Base-by-base conservation (phyloP, 1,284 basidiomycete species). In the Earliella scabrosa region DNA sequence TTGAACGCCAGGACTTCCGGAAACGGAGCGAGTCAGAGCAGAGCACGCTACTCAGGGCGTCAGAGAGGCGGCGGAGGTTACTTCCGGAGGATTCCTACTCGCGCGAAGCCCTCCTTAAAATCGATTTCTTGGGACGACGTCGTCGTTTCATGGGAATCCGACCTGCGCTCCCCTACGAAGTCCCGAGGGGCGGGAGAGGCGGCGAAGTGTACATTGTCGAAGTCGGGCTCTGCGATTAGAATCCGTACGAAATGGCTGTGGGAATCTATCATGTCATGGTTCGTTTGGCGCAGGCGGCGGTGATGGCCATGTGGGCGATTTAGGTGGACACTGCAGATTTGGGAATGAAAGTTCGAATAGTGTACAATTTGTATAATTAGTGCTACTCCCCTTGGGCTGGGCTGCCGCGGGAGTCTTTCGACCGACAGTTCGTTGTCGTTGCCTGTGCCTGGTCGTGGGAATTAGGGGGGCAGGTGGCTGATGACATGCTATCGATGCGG, bases 81-180 rank as follows among this genome's bases (percentile, higher is more conserved):
- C 27, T 45, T 34, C 44, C 44, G 5, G 39, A 43, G 16, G 41
- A 26, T 18, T 31, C 39, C 32, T 4, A 9, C 24, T 45, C 26
- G 18, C 23, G 45, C 24, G 54, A 57, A 36, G 55, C 50, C 14
- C 36, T 60, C n/a, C 59, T 54, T n/a, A 54, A 54, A 38, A 52
- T 66, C 27, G 65, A 66, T 48, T 60, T 54, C 41, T 56, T 66
- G 11, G 35, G 52, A 35, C 48, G 54, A 27, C 8, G 50, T n/a
- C 49, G 57, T 11, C 31, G 50, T 11, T 65, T 65, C 52, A 27
- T 54, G 1, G 63, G 61, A 3, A 52, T 65, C n/a, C 51, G 57
- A 14, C 40, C 46, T 4, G 58, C 58, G 13, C 6, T 29, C 23
- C 6, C 9, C 9, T 10, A 43, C 29, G 57, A 59, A 40, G 14